Evolutionary conservation across 2,329 filamentous ascomycete species (phyloP), one percentile per base, ranked within the genome.

Genomic region (Pseudocercospora macadamiae): DNA sequence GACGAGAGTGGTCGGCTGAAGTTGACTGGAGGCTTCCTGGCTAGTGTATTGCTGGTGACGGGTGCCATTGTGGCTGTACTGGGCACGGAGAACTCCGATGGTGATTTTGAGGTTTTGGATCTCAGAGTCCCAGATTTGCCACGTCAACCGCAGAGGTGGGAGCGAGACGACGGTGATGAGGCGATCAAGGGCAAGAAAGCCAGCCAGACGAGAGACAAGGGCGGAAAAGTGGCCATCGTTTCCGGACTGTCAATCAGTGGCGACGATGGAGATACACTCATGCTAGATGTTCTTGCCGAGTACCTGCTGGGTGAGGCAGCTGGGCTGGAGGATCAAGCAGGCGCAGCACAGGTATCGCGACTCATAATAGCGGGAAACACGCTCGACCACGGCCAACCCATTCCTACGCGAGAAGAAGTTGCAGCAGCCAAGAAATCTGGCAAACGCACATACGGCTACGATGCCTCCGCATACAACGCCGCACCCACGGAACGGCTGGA

Each of bases 21-120:
- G 18, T 79, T 99, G 6, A 87, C 89, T 0, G 95, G 95, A 2
- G 82, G 84, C 39, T 75, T 86, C 18, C 78, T 99, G 48, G 80
- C 83, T 62, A 82, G 83, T 1, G 82, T 89, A 21, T 80, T 91
- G 60, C 83, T 97, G 6, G 93, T 96, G 2, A 99, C 95, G 0
- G 95, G 95, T 23, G 96, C 91, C 68, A 92, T 99, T 68, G 84
- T 97, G 39, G 93, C 92, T n/a, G 92, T 93, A 2, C 86, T 99
- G 79, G 95, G 95, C 32, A 96, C 92, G 0, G 95, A 99, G 73
- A 97, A 96, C 69, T 82, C 86, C 53, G 89, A 93, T 75, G 95
- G 95, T 63, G 91, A 96, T 67, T 92, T 99, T 61, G 92, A 97
- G 68, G 89, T 96, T 5, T 83, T 97, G 37, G 93, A 96, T 74